These are phyloP conservation scores for Persicaria tinctoria DNA, from an alignment of 148 eudicot species.

Conservation along the genomic window DNA sequence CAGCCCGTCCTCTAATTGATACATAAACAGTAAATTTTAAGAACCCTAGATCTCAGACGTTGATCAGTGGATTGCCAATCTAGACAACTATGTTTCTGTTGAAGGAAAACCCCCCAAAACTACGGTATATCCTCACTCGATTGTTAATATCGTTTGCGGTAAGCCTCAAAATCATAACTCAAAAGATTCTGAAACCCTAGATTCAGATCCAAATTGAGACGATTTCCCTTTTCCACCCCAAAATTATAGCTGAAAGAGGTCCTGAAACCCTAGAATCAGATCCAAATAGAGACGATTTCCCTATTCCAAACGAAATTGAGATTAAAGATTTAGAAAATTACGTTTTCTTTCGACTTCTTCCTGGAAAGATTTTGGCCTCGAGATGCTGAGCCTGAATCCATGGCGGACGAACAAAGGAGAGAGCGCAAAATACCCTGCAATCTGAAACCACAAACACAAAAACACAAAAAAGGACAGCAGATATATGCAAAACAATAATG, in stretches of 20 bases:
- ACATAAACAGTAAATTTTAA: not conserved
- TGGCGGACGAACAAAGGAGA: not conserved
- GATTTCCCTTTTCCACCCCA: not conserved
- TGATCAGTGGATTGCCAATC: not conserved
- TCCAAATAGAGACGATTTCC: not conserved
- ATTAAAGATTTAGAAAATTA: constrained; percentile 1
- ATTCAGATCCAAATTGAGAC: too few species aligned
- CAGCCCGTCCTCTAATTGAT: too few species aligned
- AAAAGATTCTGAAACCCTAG: too few species aligned
- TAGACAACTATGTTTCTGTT: not conserved
- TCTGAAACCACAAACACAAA: constrained; percentile 1
- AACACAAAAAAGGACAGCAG: not conserved
- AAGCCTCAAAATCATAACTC: too few species aligned
- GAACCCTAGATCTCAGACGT: not conserved
- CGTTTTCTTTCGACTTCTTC: constrained; percentile 7
- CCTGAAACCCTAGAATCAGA: not conserved
- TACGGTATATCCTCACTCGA: too few species aligned
- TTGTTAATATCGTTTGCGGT: too few species aligned
- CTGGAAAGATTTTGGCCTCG: not conserved
- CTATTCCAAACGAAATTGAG: not conserved
- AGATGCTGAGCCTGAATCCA: not conserved
- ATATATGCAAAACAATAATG: not conserved
- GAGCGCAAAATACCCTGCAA: not conserved
- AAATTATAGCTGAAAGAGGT: not conserved
- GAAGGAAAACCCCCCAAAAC: not conserved